A percentile compares a stretch with the other conserved stretches of the same genome.
Conservation (phyloP, 352 stramenopile genomes). For the Blastocystis sp. region DNA sequence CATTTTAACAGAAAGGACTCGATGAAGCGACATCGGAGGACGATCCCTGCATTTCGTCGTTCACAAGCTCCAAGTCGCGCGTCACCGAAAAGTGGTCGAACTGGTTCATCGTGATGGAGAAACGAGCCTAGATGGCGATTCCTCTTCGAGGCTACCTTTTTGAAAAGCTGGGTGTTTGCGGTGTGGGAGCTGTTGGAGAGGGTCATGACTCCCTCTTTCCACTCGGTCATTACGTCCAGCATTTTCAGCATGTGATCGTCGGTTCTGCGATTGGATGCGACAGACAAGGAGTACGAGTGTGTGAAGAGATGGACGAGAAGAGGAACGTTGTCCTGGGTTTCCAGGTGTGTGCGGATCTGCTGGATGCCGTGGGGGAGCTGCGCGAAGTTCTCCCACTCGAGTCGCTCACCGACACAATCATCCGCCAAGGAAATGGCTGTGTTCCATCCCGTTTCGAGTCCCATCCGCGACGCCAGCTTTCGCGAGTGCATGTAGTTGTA, state of each 20-base stretch:
- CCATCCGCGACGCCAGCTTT: constrained; percentile 90
- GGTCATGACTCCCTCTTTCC: constrained; percentile 17
- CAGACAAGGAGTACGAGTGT: constrained; percentile 66
- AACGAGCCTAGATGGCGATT: constrained; percentile 27
- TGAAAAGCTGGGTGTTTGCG: background rate
- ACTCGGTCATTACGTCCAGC: constrained; percentile 45
- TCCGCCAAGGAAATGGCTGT: constrained; percentile 85
- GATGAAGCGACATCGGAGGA: no score
- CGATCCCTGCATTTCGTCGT: background rate
- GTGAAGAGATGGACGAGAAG: constrained; percentile 92
- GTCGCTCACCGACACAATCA: constrained; percentile 8
- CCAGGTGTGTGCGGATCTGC: constrained; percentile 84
- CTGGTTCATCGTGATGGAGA: constrained; percentile 47
- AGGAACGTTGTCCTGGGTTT: constrained; percentile 89
- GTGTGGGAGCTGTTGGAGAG: background rate
- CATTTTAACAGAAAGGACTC: no score
- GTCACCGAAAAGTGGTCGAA: background rate
- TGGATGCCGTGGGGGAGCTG: constrained; percentile 85
- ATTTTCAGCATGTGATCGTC: background rate
- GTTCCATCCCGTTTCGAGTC: constrained; percentile 97
- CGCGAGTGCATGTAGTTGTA: constrained; percentile 92
- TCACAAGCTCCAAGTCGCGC: background rate
- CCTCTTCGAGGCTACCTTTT: background rate
- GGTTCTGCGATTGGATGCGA: background rate
- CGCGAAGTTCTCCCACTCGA: constrained; percentile 64